phyloP scores from a whole-genome alignment of 2,329 filamentous ascomycete genomes.

The Huntiella savannae region DNA sequence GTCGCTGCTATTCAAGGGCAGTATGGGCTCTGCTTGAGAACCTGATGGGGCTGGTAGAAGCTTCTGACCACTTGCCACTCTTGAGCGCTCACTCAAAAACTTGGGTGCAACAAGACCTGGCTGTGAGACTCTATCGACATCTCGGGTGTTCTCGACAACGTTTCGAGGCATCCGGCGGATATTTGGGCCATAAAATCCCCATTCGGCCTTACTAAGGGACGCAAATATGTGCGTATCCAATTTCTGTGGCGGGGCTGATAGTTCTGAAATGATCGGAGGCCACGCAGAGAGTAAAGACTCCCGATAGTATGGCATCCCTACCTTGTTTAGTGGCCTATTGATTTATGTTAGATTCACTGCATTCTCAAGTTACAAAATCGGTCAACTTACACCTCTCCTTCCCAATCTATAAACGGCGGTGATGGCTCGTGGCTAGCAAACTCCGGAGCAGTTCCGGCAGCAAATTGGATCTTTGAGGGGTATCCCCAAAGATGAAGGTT shows the following conservation, averaged over 20 bases:
- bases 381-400: conserved; percentile 42
- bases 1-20: not conserved
- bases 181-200: conserved; percentile 63
- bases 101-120: conserved; percentile 57
- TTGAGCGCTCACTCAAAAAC: conserved; percentile 84
- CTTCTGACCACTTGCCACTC: conserved; percentile 37
- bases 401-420: conserved; percentile 45
- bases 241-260: conserved; percentile 62
- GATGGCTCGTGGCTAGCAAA: conserved; percentile 49
- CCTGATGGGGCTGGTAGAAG: conserved; percentile 20
- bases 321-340: conserved; percentile 52
- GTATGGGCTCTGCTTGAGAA: too few species aligned
- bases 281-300: conserved; percentile 75
- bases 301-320: conserved; percentile 88
- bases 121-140: conserved; percentile 37
- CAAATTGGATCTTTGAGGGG: conserved; percentile 67
- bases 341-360: conserved; percentile 10
- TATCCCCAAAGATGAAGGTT: conserved; percentile 78
- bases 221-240: conserved; percentile 53
- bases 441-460: conserved; percentile 62
- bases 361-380: not conserved
- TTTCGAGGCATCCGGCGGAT: conserved; percentile 56
- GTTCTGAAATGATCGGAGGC: conserved; percentile 71
- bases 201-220: conserved; percentile 50
- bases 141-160: conserved; percentile 61